Conservation (phyloP, 1,284 basidiomycete genomes). For the Blastosporella zonata region DNA sequence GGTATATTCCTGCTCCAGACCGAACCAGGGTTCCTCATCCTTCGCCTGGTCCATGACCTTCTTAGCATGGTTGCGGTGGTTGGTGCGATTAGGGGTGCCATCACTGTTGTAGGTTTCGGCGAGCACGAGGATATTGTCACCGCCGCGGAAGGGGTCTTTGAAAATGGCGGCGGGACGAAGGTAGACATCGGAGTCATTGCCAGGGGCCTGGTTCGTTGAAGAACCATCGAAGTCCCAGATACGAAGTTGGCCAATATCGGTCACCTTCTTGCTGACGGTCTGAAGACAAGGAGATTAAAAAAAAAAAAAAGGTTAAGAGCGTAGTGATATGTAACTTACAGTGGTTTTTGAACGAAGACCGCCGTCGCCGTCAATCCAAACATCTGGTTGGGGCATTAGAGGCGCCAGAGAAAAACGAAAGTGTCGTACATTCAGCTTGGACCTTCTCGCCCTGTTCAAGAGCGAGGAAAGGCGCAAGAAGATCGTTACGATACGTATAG, state of each 20-base stretch:
- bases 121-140: conserved; percentile 96
- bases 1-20: conserved; percentile 99
- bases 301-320: neutral
- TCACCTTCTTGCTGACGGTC: conserved; percentile 83
- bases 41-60: conserved; percentile 93
- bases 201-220: conserved; percentile 95
- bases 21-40: conserved; percentile 90
- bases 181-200: conserved; percentile 95
- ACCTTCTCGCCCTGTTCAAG: conserved; percentile 84
- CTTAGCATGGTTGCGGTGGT: conserved; percentile 88
- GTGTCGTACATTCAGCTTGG: conserved; percentile 85
- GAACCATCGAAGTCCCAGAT: conserved; percentile 99
- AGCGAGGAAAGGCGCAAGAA: conserved; percentile 83
- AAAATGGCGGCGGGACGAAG: conserved; percentile 97
- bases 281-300: conserved; percentile 29
- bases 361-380: conserved; percentile 93
- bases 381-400: conserved; percentile 54
- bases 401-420: conserved; percentile 17
- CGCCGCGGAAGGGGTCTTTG: conserved; percentile 99
- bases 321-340: conserved; percentile 38
- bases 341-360: conserved; percentile 95
- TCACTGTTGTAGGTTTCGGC: conserved; percentile 99
- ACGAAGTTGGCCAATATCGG: conserved; percentile 84
- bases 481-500: conserved; percentile 67
- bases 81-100: conserved; percentile 96